Conservation (phyloP, 192 early-diverging fungal genomes). For the Umbelopsis sp. region DNA sequence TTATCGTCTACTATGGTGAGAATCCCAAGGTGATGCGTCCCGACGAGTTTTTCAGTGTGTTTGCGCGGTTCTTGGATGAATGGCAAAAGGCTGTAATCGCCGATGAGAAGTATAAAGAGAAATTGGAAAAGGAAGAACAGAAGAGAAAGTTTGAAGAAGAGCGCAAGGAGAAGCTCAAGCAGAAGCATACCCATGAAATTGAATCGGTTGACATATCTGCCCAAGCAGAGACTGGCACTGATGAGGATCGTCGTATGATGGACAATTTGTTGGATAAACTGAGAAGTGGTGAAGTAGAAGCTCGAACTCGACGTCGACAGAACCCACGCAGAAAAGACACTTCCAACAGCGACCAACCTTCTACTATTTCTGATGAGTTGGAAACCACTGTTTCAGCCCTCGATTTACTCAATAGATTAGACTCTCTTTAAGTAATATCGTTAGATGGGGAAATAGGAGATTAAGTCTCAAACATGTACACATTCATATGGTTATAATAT, state of each 20-base stretch:
- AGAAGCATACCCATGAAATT: not conserved
- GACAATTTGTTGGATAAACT: conserved; percentile 75
- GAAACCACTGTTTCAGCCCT: conserved; percentile 13
- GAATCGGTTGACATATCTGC: conserved; percentile 25
- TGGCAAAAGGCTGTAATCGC: conserved; percentile 45
- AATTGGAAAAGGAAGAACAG: conserved; percentile 35
- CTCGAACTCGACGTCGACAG: conserved; percentile 23
- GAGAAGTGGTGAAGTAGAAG: conserved; percentile 60
- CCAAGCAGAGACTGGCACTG: conserved; percentile 38
- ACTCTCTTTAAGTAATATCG: not conserved
- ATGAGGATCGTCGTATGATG: conserved; percentile 69
- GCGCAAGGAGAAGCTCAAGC: conserved; percentile 30
- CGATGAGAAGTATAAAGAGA: conserved; percentile 39
- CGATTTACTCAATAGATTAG: conserved; percentile 14
- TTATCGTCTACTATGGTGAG: conserved; percentile 72
- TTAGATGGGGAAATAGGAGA: not conserved
- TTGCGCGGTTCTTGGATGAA: conserved; percentile 70
- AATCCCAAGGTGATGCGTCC: conserved; percentile 65
- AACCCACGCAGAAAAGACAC: not conserved
- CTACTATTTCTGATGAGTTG: not conserved
- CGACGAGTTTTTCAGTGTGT: conserved; percentile 81
- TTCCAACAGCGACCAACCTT: not conserved
- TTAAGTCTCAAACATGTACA: too few relatives aligned
- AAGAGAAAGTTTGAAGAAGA: conserved; percentile 26
- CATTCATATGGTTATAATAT: too few relatives aligned